Conservation (phyloP, 1,139 yeast species). For the Blastobotrys arbuscula region DNA sequence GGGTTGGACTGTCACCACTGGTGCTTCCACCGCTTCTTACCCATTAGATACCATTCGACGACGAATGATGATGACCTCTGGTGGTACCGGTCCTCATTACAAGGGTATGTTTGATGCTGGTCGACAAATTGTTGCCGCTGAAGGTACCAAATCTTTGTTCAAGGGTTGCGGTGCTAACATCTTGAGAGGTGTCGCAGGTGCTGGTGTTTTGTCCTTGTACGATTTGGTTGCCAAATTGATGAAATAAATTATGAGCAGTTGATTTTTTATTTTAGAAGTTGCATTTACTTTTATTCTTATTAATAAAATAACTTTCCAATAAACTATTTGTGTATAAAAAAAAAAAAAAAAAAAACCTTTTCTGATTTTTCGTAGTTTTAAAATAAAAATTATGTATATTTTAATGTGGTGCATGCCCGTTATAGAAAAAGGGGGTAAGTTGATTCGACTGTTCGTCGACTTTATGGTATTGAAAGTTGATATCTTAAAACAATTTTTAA, state of each 20-base stretch:
- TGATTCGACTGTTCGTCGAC: no score
- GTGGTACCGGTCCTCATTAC: constrained; percentile 76
- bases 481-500: no score
- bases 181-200: constrained; percentile 85
- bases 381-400: no score
- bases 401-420: no score
- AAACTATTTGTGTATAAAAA: background rate
- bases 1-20: constrained; percentile 77
- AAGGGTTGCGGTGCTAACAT: constrained; percentile 87
- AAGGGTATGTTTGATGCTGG: constrained; percentile 70
- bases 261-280: background rate
- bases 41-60: constrained; percentile 73
- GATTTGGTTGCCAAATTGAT: constrained; percentile 11
- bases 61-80: constrained; percentile 85
- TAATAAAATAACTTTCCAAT: background rate
- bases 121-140: constrained; percentile 63
- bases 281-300: background rate
- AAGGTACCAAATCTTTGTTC: constrained; percentile 68
- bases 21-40: constrained; percentile 75
- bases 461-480: no score
- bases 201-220: constrained; percentile 63
- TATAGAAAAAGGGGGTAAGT: no score
- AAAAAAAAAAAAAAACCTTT: no score
- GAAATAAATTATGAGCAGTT: background rate
- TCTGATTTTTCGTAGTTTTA: no score